These are phyloP conservation scores for Entomortierella beljakovae DNA, from an alignment of 192 early-diverging fungal genomes.

Conservation along the genomic window DNA sequence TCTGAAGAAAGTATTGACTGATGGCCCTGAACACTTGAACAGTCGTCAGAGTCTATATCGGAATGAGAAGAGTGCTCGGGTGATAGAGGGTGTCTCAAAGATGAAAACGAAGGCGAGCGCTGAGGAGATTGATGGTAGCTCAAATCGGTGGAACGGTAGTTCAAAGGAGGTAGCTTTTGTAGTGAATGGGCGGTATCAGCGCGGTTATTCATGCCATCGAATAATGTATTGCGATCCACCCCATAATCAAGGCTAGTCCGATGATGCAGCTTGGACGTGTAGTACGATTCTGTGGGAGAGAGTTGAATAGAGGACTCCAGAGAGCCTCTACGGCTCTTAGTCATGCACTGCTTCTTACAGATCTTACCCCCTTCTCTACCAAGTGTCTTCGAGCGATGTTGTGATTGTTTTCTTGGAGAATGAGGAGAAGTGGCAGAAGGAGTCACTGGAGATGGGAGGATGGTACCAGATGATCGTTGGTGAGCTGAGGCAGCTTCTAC, in stretches of 20 bases:
- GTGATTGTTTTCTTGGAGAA: slow-evolving; percentile 16
- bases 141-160: not conserved
- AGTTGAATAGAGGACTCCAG: slow-evolving; percentile 13
- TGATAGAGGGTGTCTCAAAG: slow-evolving; percentile 30
- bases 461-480: slow-evolving; percentile 18
- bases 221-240: slow-evolving; percentile 21
- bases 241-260: slow-evolving; percentile 45
- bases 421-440: slow-evolving; percentile 15
- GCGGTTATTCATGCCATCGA: not conserved
- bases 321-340: slow-evolving; percentile 20
- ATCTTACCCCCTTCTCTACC: slow-evolving; percentile 5
- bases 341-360: slow-evolving; percentile 9
- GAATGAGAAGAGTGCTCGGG: slow-evolving; percentile 39
- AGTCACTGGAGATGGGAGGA: slow-evolving; percentile 22
- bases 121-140: not conserved
- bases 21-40: slow-evolving; percentile 1
- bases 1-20: not conserved
- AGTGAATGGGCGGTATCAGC: slow-evolving; percentile 1
- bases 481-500: slow-evolving; percentile 1
- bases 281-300: slow-evolving; percentile 22
- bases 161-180: not conserved
- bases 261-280: slow-evolving; percentile 49
- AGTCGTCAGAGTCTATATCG: slow-evolving; percentile 35
- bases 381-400: slow-evolving; percentile 6
- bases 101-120: slow-evolving; percentile 4